Evolutionary conservation across 2,329 filamentous ascomycete genomes (phyloP).

Genomic region (Emergomyces pasteurianus): DNA sequence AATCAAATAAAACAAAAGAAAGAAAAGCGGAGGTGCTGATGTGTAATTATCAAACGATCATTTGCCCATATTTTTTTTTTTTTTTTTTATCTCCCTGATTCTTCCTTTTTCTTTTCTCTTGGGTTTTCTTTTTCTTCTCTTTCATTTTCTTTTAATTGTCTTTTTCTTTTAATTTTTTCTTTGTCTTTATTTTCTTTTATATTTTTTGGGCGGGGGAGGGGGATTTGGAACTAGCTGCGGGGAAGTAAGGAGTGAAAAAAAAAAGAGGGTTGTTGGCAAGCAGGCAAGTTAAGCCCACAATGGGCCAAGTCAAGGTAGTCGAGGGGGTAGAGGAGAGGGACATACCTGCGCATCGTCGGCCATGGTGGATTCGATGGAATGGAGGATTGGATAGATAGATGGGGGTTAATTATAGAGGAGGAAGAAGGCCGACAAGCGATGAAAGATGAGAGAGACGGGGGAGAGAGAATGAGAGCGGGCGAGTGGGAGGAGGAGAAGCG

Average conservation of each 20-base stretch:
- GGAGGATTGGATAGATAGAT: conserved; percentile 10
- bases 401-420: background rate
- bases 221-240: no score
- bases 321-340: conserved; percentile 8
- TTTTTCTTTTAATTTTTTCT: no score
- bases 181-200: no score
- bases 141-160: no score
- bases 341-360: conserved; percentile 56
- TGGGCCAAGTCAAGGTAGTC: no score
- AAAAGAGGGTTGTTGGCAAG: background rate
- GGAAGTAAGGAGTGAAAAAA: background rate
- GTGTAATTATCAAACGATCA: background rate
- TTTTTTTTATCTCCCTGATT: no score
- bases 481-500: conserved; percentile 5
- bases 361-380: conserved; percentile 40
- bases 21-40: background rate
- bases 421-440: conserved; percentile 10
- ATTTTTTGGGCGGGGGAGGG: no score
- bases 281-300: no score
- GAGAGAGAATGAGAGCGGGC: conserved; percentile 12
- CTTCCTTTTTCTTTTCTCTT: no score
- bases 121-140: background rate
- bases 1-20: background rate
- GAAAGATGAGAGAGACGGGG: conserved; percentile 12
- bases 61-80: background rate